Evolutionary conservation across 2,329 filamentous ascomycete genomes (phyloP), one percentile per base, ranked within the genome.

Genomic region (Paracamarosporium sp.): DNA sequence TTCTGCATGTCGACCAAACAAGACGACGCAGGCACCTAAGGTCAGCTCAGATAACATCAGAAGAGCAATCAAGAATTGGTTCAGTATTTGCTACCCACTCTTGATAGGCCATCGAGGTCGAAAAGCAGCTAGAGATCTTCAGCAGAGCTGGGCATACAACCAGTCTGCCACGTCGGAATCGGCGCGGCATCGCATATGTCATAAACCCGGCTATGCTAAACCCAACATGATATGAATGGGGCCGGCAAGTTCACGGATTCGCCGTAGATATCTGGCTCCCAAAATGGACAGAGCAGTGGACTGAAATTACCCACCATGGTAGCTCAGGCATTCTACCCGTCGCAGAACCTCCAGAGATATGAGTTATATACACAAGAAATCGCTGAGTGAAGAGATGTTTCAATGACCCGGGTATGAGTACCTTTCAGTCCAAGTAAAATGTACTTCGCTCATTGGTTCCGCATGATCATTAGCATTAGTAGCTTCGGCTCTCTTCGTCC

Each of bases 11-110:
- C 63, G 60, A 54, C 64, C 71, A 71, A 73, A 70, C 65, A 67
- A 60, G 64, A 60, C 56, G 59, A 66, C 56, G 60, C 55, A 59
- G 57, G 51, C 50, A 48, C 55, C 59, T 60, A 33, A 36, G 41
- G 66, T 69, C 71, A 73, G 58, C 69, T 67, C 69, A 71, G 57
- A 58, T 67, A 67, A 63, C 52, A 65, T 65, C 44, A 63, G 56
- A 64, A 57, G 50, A 69, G 64, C 70, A 72, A 68, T 64, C 66
- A 62, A 51, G 41, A 46, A 54, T 54, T 50, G 17, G 31, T 53
- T 50, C 59, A 25, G 47, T 48, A 53, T 45, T 55, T 50, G 27
- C 38, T 59, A 43, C 24, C 59, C 31, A 41, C 33, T 50, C 13
- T 45, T 55, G 50, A 65, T 67, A 67, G 62, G 60, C 50, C 46